Conservation (phyloP, 805 yeast species). For the Kregervanrija pseudodelftensis region DNA sequence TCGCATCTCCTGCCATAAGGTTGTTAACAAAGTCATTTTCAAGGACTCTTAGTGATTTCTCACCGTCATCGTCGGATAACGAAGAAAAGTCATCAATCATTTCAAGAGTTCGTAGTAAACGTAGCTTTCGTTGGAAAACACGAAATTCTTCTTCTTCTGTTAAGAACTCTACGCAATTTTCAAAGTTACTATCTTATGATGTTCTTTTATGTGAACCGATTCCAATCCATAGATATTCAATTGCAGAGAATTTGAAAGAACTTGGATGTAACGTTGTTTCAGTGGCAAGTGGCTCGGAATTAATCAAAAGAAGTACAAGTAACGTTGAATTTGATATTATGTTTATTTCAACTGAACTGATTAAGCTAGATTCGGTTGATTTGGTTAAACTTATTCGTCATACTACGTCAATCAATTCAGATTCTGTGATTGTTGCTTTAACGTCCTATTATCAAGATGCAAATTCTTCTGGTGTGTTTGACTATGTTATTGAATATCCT, state of each 20-base stretch:
- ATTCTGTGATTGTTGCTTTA: constrained; percentile 69
- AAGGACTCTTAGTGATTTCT: constrained; percentile 20
- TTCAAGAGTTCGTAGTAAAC: constrained; percentile 36
- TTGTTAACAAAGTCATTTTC: constrained; percentile 17
- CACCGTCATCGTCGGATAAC: constrained; percentile 62
- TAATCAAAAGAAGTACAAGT: constrained; percentile 74
- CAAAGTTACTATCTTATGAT: constrained; percentile 35
- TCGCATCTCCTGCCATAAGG: constrained; percentile 20
- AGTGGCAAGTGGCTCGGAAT: constrained; percentile 73
- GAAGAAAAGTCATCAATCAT: constrained; percentile 53
- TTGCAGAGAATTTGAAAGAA: constrained; percentile 54
- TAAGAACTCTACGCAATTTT: background rate
- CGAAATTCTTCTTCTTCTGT: constrained; percentile 1
- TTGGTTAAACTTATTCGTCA: constrained; percentile 67
- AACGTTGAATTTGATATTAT: constrained; percentile 80
- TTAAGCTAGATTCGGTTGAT: constrained; percentile 65
- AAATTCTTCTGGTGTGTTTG: constrained; percentile 43
- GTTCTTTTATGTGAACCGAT: constrained; percentile 82
- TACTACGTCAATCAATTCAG: constrained; percentile 70
- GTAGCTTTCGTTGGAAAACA: background rate
- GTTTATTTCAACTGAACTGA: constrained; percentile 63
- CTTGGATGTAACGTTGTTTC: constrained; percentile 77
- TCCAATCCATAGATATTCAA: constrained; percentile 68
- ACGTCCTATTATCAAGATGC: constrained; percentile 73
- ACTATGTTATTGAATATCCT: constrained; percentile 72